Conservation (phyloP, 1,284 basidiomycete species). For the Puccinia polysora region DNA sequence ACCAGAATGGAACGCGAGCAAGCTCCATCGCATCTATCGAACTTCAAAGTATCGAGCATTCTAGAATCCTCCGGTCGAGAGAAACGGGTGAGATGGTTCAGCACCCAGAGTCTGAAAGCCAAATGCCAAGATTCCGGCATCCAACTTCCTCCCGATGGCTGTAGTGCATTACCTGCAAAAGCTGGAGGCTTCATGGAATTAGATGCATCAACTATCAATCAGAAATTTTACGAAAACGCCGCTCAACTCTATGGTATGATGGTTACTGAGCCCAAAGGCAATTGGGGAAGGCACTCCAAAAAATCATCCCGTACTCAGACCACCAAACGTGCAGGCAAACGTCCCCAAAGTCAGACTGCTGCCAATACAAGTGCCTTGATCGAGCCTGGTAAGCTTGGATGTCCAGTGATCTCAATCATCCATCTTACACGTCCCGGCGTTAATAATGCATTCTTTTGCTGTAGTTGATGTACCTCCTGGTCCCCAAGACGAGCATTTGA, state of each 20-base stretch:
- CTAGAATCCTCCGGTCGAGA: conserved; percentile 73
- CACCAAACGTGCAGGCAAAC: conserved; percentile 15
- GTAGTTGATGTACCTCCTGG: too few relatives aligned
- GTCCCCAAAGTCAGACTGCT: conserved; percentile 6
- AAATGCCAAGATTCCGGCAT: conserved; percentile 31
- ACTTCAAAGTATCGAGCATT: conserved; percentile 64
- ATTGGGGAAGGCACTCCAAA: conserved; percentile 25
- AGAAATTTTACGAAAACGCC: conserved; percentile 27
- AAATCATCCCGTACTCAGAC: not conserved
- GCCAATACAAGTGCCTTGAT: not conserved
- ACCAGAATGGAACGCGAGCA: conserved; percentile 62
- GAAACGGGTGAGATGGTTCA: conserved; percentile 72
- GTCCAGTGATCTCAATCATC: too few relatives aligned
- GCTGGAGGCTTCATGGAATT: conserved; percentile 27
- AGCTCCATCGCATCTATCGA: conserved; percentile 65
- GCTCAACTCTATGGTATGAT: conserved; percentile 22
- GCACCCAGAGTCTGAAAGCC: conserved; percentile 11
- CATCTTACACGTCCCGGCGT: too few relatives aligned
- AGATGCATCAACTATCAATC: conserved; percentile 18
- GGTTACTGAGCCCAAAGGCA: conserved; percentile 32
- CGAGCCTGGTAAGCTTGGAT: not conserved
- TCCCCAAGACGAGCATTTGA: too few relatives aligned
- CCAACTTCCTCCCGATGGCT: conserved; percentile 15
- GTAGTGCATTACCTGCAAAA: not conserved
- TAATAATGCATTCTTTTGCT: too few relatives aligned